Percentiles rank a stretch among this genome's conserved stretches.
phyloP scores from a whole-genome alignment of 441 rosid genomes.

The Pelargonium cotyledonis region DNA sequence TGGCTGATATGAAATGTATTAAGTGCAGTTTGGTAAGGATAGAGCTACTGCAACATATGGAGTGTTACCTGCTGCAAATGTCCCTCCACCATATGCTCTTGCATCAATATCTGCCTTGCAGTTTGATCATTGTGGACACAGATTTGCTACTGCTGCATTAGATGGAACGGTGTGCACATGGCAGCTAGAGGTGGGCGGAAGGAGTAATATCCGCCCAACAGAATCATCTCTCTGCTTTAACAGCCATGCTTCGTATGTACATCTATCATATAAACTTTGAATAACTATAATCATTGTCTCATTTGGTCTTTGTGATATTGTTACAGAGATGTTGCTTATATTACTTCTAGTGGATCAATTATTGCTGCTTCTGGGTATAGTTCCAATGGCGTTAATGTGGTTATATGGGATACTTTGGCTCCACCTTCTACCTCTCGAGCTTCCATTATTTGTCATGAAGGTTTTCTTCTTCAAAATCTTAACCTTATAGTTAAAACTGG shows the following conservation, averaged over 20 bases:
- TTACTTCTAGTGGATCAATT: constrained; percentile 90
- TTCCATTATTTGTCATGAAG: constrained; percentile 84
- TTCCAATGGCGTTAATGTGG: constrained; percentile 77
- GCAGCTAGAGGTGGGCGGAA: constrained; percentile 95
- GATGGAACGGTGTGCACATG: constrained; percentile 93
- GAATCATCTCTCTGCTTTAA: constrained; percentile 92
- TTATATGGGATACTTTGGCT: constrained; percentile 94
- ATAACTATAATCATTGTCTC: neutral
- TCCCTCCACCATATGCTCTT: constrained; percentile 86
- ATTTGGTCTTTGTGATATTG: constrained; percentile 8
- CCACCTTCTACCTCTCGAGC: constrained; percentile 88
- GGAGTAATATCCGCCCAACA: constrained; percentile 71
- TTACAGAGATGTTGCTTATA: constrained; percentile 78
- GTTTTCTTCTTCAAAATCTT: constrained; percentile 29
- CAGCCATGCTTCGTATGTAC: constrained; percentile 73
- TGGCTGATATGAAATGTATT: constrained; percentile 26
- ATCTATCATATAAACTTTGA: constrained; percentile 16
- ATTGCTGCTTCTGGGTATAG: constrained; percentile 83
- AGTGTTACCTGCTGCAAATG: constrained; percentile 78
- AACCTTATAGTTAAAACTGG: neutral
- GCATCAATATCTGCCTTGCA: constrained; percentile 83
- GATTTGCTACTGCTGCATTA: constrained; percentile 81
- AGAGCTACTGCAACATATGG: constrained; percentile 90
- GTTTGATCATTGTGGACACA: constrained; percentile 82
- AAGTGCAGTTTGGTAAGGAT: constrained; percentile 69